These are phyloP conservation scores for Aspergillus sp. DNA, from an alignment of 2,329 filamentous ascomycete species.

Conservation along the genomic window DNA sequence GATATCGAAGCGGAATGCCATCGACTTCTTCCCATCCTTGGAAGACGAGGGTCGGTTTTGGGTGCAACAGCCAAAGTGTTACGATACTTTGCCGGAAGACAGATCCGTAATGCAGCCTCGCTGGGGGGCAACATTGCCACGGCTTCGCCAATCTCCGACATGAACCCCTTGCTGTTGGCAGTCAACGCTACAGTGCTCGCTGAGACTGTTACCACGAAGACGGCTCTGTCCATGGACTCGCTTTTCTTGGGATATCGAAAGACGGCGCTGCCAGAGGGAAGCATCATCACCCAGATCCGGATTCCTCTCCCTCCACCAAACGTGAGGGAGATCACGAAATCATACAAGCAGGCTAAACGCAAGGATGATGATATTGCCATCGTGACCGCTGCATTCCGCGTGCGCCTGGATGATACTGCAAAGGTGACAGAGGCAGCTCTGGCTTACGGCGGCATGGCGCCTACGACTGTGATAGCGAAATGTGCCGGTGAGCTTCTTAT, in stretches of 20 bases:
- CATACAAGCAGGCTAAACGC: conserved; percentile 86
- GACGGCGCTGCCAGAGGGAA: conserved; percentile 70
- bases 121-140: conserved; percentile 84
- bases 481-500: conserved; percentile 65
- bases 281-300: conserved; percentile 73
- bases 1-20: conserved; percentile 75
- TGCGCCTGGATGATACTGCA: conserved; percentile 62
- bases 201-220: conserved; percentile 64
- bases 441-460: conserved; percentile 85
- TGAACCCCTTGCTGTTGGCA: conserved; percentile 82
- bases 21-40: conserved; percentile 61
- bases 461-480: conserved; percentile 73
- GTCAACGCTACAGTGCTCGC: conserved; percentile 72
- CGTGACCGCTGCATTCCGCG: conserved; percentile 73
- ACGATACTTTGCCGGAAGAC: conserved; percentile 55
- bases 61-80: conserved; percentile 78
- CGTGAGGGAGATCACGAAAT: conserved; percentile 72
- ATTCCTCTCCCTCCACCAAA: conserved; percentile 65
- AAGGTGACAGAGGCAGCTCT: conserved; percentile 67
- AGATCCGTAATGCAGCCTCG: conserved; percentile 85
- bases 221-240: conserved; percentile 72
- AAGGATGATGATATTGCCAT: conserved; percentile 94
- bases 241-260: conserved; percentile 83
- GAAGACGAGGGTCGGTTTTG: conserved; percentile 66
- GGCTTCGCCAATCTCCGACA: conserved; percentile 82